Evolutionary conservation across 805 yeast genomes (phyloP), one percentile per base, ranked within the genome.

Genomic region (Dipodascopsis tothii): DNA sequence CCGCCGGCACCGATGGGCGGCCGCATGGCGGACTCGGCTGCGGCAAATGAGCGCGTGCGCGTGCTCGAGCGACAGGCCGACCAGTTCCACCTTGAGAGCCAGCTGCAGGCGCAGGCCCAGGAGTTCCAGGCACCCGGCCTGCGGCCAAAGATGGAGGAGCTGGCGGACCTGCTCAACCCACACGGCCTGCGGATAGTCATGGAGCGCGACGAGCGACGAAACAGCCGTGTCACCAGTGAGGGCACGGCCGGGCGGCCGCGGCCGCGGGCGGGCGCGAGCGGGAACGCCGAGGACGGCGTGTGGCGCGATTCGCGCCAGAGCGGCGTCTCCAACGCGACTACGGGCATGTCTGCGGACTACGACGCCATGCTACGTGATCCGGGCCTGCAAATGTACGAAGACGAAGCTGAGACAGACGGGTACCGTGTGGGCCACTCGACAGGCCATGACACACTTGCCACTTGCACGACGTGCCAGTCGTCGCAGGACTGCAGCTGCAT

Each of bases 311-410:
- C 14, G 9, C 30, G 30, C 11, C 11, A 25, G 14, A 25, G 30
- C 30, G 30, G 14, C 9, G 14, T 25, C 11, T 25, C 30, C 9
- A 14, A 14, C 30, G 14, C 14, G 30, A 9, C 30, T 25, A 9
- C 30, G 30, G 30, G 30, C 30, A 25, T 25, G 30, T 25, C 30
- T 25, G 9, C 30, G 30, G 19, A 7, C 9, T 34, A 34, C 18
- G 39, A 40, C n/a, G 25, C 28, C 23, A 40, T 40, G 37, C 35
- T 45, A n/a, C 45, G 22, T 30, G 45, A 42, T 27, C 21, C 38
- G 4, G 43, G 32, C 14, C 17, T 32, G 7, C 6, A 34, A 3
- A 39, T 36, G 11, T 23, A 35, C 4, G 25, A 27, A 14, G 38
- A 23, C 16, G 39, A 25, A 14, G n/a, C n/a, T n/a, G n/a, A n/a